phyloP scores from a whole-genome alignment of 805 yeast genomes.

The Candida tibetensis region DNA sequence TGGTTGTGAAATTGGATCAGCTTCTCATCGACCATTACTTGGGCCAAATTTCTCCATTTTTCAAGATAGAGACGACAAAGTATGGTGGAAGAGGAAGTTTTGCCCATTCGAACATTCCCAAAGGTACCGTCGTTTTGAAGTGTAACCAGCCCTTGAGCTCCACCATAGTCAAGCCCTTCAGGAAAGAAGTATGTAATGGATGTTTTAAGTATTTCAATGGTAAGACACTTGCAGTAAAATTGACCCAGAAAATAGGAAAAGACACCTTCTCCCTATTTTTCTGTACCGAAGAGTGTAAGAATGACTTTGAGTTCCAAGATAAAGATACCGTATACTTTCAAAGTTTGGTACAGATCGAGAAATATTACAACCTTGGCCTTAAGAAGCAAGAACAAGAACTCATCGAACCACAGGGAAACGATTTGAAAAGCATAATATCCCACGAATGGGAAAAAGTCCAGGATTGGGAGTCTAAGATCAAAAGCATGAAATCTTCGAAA shows the following conservation, averaged over 20 bases:
- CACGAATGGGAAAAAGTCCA: constrained; percentile 38
- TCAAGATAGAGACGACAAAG: constrained; percentile 37
- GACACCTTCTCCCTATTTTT: constrained; percentile 46
- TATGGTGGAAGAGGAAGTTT: constrained; percentile 66
- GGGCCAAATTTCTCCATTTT: constrained; percentile 24
- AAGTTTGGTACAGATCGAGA: constrained; percentile 37
- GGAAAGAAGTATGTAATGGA: constrained; percentile 58
- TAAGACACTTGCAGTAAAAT: constrained; percentile 41
- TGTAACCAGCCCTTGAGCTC: constrained; percentile 46
- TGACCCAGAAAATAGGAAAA: constrained; percentile 17
- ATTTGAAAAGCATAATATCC: constrained; percentile 13
- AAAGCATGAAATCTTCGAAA: constrained; percentile 35
- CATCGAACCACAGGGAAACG: constrained; percentile 14
- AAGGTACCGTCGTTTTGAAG: constrained; percentile 38
- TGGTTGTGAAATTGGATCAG: too few species aligned
- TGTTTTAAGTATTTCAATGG: constrained; percentile 54
- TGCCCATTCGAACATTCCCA: constrained; percentile 39
- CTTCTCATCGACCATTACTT: background rate
- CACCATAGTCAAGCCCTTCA: constrained; percentile 49
- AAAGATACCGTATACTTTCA: constrained; percentile 30
- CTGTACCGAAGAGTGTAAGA: constrained; percentile 47
- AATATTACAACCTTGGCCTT: constrained; percentile 19
- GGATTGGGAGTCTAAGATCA: constrained; percentile 35
- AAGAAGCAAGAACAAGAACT: constrained; percentile 24
- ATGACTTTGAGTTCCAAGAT: constrained; percentile 36